Evolutionary conservation across 805 yeast species (phyloP), one percentile per base, ranked within the genome.

Genomic region (Lipomyces mesembrius): DNA sequence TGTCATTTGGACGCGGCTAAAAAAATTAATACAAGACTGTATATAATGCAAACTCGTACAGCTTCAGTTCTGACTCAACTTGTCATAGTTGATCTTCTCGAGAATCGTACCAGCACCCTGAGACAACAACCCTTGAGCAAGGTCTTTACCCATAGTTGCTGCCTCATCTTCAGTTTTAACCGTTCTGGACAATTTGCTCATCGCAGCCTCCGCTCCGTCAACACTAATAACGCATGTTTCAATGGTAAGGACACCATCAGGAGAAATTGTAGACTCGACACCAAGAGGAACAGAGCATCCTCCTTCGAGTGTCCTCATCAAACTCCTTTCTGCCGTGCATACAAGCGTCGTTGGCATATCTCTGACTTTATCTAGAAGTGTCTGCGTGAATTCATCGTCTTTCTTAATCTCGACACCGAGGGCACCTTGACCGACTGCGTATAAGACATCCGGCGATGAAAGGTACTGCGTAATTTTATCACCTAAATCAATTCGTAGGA

Each of bases 401-500:
- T 83, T 83, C 73, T 96, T 84, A 72, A 94, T 91, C 79, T 95
- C 99, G 34, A 95, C 81, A 22, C 98, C 99, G 57, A 95, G 79
- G 0, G 98, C 98, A 70, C 99, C 99, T 80, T 95, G 99, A n/a
- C 99, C 99, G 57, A 95, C 97, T 0, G 99, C 97, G 76, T 94
- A 91, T 76, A 87, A 89, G 97, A 94, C 91, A 63, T 88, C 90
- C 43, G 91, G 89, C 4, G 87, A 83, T 64, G 88, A 86, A 69
- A 95, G 82, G 71, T 82, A 83, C 69, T 84, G 82, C 5, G 97
- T 87, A 75, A 95, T 92, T 77, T 98, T 83, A 72, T 86, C 77
- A n/a, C 84, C 87, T 61, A 93, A 79, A 12, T 88, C 90, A 55
- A 89, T 79, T 72, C 99, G 85, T 27, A 85, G 80, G 66, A 95